phyloP scores from a whole-genome alignment of 495 filamentous ascomycete genomes.

The Tuber melanosporum region DNA sequence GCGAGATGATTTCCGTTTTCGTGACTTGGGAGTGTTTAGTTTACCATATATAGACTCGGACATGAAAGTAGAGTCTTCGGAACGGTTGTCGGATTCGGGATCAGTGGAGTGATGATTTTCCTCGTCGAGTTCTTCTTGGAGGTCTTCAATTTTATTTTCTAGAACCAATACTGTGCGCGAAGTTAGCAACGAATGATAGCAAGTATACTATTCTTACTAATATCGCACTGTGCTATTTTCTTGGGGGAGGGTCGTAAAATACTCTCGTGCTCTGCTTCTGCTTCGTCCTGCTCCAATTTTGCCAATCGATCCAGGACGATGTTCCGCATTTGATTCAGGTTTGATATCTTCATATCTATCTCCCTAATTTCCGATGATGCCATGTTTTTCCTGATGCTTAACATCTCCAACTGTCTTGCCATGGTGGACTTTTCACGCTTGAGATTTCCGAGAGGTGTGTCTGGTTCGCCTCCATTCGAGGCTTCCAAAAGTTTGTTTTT shows the following conservation, averaged over 20 bases:
- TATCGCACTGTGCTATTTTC: constrained; percentile 4
- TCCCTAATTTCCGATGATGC: constrained; percentile 91
- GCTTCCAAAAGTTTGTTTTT: constrained; percentile 43
- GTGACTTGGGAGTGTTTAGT: constrained; percentile 59
- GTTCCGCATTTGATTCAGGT: constrained; percentile 85
- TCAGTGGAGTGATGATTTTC: constrained; percentile 52
- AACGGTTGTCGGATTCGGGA: constrained; percentile 49
- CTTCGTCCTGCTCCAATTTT: constrained; percentile 84
- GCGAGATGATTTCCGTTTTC: constrained; percentile 60
- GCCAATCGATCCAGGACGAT: constrained; percentile 88
- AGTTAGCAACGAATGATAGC: constrained; percentile 35
- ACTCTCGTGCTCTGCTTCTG: constrained; percentile 82
- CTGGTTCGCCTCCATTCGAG: constrained; percentile 47
- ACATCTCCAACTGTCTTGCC: constrained; percentile 80
- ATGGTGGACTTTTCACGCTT: constrained; percentile 70
- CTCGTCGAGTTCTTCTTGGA: constrained; percentile 56
- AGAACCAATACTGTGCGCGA: constrained; percentile 62
- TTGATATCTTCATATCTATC: constrained; percentile 94
- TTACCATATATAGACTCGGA: constrained; percentile 96
- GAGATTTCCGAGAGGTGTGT: constrained; percentile 60
- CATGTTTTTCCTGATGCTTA: constrained; percentile 93
- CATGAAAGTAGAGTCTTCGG: constrained; percentile 64
- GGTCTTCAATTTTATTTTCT: constrained; percentile 77
- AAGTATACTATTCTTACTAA: constrained; percentile 9
- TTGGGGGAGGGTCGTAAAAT: constrained; percentile 21